Conservation (phyloP, 768 basidiomycete species). For the Lactifluus pinguis region DNA sequence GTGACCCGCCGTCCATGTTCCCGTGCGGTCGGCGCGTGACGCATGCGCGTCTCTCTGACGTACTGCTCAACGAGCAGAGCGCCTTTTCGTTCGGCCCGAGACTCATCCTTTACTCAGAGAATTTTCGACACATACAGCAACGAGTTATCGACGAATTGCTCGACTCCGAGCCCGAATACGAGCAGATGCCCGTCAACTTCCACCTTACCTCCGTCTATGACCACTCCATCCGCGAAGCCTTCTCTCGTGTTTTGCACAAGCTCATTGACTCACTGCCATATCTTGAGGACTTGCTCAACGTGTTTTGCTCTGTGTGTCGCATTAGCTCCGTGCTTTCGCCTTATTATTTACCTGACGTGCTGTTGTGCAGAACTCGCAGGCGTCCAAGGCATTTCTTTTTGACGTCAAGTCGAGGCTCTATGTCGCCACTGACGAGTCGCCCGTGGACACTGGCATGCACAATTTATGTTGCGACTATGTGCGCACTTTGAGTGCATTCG, state of each 20-base stretch:
- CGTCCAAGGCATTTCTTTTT: conserved; percentile 90
- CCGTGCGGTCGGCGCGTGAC: not conserved
- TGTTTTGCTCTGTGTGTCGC: conserved; percentile 64
- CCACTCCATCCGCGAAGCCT: conserved; percentile 84
- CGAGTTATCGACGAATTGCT: conserved; percentile 74
- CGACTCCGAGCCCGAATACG: conserved; percentile 68
- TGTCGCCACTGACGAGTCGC: conserved; percentile 89
- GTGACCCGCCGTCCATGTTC: conserved; percentile 4
- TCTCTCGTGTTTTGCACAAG: conserved; percentile 83
- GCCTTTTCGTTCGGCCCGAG: not conserved
- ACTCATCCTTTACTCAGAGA: conserved; percentile 43
- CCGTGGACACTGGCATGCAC: conserved; percentile 82
- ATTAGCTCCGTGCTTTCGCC: too few species aligned
- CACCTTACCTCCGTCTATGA: conserved; percentile 92
- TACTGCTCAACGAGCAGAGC: not conserved
- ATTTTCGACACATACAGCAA: conserved; percentile 85
- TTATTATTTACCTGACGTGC: not conserved
- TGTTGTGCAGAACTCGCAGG: conserved; percentile 66
- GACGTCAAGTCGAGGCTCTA: conserved; percentile 79
- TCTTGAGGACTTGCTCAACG: conserved; percentile 80
- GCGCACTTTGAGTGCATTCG: conserved; percentile 78
- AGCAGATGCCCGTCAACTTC: conserved; percentile 74
- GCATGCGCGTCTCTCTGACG: not conserved
- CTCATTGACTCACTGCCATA: conserved; percentile 77
- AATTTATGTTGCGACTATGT: conserved; percentile 89